Evolutionary conservation across 1,139 yeast genomes (phyloP), one percentile per base, ranked within the genome.

Genomic region (Candida glucosophila): DNA sequence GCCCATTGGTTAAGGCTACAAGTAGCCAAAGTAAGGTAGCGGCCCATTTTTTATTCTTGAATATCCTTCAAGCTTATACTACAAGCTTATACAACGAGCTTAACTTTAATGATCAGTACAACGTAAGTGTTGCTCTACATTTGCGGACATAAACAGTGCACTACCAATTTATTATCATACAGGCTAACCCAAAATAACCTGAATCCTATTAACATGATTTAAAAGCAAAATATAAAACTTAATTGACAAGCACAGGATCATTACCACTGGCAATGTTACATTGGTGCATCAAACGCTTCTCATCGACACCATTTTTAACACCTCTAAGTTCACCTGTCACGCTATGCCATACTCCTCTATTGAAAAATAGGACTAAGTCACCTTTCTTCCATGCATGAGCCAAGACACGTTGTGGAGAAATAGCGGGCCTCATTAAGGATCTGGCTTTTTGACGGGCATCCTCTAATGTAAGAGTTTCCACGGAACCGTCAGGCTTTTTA

Each of bases 1-100:
- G 98, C 95, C 99, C 99, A 92, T 69, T 92, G 99, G 55, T 92
- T 92, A 39, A 92, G 67, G 45, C 80, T 71, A 44, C 80, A 73
- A 2, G 79, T 72, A 8, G 80, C 72, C 23, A 73, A 47, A 1
- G 79, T 73, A 20, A 73, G 59, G 42, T 65, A 71, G 25, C 67
- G 73, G 4, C 75, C 74, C 77, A 71, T 71, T 11, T 17, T 28
- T 15, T 14, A 6, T 19, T 24, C 14, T 15, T 23, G 8, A 16
- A 8, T n/a, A n/a, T n/a, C n/a, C n/a, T n/a, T n/a, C n/a, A n/a
- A n/a, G n/a, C n/a, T n/a, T n/a, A n/a, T n/a, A n/a, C n/a, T n/a
- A n/a, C n/a, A n/a, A n/a, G n/a, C n/a, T n/a, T n/a, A n/a, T n/a
- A n/a, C n/a, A n/a, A n/a, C n/a, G n/a, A n/a, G n/a, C n/a, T n/a